phyloP scores from a whole-genome alignment of 179 eudicot genomes.

The Drosera spatulata region DNA sequence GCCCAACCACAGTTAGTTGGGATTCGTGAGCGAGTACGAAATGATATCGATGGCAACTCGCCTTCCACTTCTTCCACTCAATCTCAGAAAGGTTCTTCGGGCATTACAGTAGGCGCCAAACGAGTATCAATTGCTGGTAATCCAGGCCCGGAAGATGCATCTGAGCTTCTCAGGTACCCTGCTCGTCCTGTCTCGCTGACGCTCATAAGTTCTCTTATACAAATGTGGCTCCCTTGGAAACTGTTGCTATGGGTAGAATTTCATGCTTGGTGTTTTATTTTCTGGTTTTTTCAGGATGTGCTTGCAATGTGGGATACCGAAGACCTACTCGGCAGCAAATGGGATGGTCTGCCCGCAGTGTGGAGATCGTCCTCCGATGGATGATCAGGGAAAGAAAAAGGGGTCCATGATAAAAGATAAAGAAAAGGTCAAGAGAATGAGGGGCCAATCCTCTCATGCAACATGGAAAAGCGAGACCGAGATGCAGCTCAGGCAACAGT shows the following conservation, averaged over 20 bases:
- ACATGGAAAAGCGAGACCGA: constrained; percentile 98
- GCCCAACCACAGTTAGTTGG: constrained; percentile 79
- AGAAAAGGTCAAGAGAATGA: constrained; percentile 92
- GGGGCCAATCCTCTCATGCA: constrained; percentile 93
- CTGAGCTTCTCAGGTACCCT: constrained; percentile 65
- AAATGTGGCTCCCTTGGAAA: neutral
- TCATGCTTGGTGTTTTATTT: too few species aligned
- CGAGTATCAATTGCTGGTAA: constrained; percentile 43
- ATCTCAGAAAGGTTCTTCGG: constrained; percentile 19
- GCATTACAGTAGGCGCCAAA: constrained; percentile 31
- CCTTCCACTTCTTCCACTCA: constrained; percentile 25
- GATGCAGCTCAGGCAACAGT: constrained; percentile 92
- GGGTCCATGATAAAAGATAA: constrained; percentile 79
- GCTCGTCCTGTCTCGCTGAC: neutral
- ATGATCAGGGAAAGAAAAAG: constrained; percentile 56
- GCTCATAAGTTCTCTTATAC: neutral
- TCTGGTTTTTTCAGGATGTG: constrained; percentile 49
- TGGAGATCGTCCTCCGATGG: constrained; percentile 41
- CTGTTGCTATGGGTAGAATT: neutral
- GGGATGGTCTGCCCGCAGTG: constrained; percentile 88
- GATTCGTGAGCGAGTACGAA: constrained; percentile 92
- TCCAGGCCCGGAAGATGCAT: constrained; percentile 47
- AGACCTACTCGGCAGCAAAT: constrained; percentile 55
- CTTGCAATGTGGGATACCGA: constrained; percentile 81
- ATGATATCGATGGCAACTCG: constrained; percentile 52